Evolutionary conservation across 129 eudicot genomes (phyloP), one percentile per base, ranked within the genome.

Genomic region (Tanacetum coccineum): DNA sequence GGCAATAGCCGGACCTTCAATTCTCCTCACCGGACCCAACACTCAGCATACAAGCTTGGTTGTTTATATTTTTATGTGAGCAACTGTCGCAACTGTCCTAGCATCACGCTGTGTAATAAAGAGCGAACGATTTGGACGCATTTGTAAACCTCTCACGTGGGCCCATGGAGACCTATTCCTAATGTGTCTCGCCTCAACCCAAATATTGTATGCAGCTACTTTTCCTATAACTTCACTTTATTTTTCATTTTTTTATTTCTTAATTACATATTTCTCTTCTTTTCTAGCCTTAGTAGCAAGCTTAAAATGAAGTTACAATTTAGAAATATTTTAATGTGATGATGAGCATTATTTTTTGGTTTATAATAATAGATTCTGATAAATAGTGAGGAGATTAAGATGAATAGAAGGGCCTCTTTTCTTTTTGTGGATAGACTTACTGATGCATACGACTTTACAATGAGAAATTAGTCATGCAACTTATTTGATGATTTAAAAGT

Each of bases 71-170:
- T 82, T 93, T 56, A 89, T 88, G 98, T 90, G 98, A 70, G 98
- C 98, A 53, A n/a, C n/a, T n/a, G n/a, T n/a, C n/a, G n/a, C n/a
- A n/a, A 90, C 96, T 78, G 98, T 93, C 42, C 72, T 93, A 79
- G 98, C 98, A 64, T 84, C 98, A 18, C 96, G 98, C 17, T 93
- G 98, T 84, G 98, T 96, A 48, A 93, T 93, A 44, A 93, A 93
- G 72, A 93, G 98, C 84, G 79, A 93, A 78, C 80, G 90, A 46
- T 93, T 88, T 69, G 96, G 98, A 46, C 73, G 48, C 45, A 81
- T 94, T 48, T 94, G 97, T 79, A 94, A 84, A 75, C 99, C 99
- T 81, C 84, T 94, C 59, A 94, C 97, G 50, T 94, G 99, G 99
- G 87, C 92, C 59, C 85, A 94, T 81, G 99, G 99, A 70, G 99